Evolutionary conservation across 129 eudicot species (phyloP).

Genomic region (Pulicaria dysenterica): DNA sequence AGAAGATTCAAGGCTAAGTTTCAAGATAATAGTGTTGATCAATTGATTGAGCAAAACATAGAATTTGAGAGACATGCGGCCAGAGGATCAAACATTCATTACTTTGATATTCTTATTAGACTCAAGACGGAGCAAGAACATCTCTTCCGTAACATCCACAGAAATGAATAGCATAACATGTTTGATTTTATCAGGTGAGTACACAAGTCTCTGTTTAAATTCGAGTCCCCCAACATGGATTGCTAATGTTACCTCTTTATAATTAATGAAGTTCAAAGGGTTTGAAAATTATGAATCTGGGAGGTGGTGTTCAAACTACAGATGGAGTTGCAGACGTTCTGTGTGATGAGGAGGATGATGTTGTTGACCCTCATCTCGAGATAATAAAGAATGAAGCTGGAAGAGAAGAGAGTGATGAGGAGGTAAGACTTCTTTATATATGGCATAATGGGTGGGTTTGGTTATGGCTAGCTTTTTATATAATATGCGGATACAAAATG

Average conservation of each 20-base stretch:
- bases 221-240: neutral
- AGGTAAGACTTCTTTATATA: slow-evolving; percentile 40
- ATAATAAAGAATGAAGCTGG: slow-evolving; percentile 75
- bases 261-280: slow-evolving; percentile 66
- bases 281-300: slow-evolving; percentile 83
- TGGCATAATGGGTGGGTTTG: neutral
- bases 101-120: slow-evolving; percentile 83
- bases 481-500: too few species aligned
- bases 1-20: too few species aligned
- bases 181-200: slow-evolving; percentile 78
- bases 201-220: slow-evolving; percentile 27
- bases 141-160: slow-evolving; percentile 94
- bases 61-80: slow-evolving; percentile 97
- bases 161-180: slow-evolving; percentile 86
- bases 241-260: neutral
- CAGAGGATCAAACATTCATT: slow-evolving; percentile 96
- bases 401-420: slow-evolving; percentile 91
- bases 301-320: slow-evolving; percentile 54
- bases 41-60: too few species aligned
- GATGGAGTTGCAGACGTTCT: slow-evolving; percentile 80
- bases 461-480: neutral
- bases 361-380: slow-evolving; percentile 90
- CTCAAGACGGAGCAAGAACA: slow-evolving; percentile 96
- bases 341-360: slow-evolving; percentile 64
- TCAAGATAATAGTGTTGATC: too few species aligned